Conservation (phyloP, 331 rosid species). For the Erythrophleum ivorense region DNA sequence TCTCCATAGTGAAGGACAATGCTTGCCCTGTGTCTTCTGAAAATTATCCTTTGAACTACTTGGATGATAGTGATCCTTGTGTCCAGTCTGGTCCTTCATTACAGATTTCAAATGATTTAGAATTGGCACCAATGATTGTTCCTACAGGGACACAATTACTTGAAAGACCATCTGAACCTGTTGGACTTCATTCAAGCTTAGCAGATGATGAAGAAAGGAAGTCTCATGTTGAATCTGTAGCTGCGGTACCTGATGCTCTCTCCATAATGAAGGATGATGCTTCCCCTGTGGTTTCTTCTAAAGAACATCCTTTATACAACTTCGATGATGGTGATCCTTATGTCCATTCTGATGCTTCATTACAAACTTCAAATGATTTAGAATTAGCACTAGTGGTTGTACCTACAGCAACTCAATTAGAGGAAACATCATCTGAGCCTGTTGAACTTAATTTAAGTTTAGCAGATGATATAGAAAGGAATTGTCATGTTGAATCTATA, state of each 20-base stretch:
- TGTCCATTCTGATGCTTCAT: slow-evolving; percentile 47
- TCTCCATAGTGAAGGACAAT: slow-evolving; percentile 46
- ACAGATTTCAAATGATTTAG: slow-evolving; percentile 49
- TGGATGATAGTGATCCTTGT: slow-evolving; percentile 46
- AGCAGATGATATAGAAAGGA: slow-evolving; percentile 46
- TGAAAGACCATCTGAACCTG: slow-evolving; percentile 46
- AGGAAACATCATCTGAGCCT: slow-evolving; percentile 47
- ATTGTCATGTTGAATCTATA: slow-evolving; percentile 43
- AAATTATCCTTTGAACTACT: slow-evolving; percentile 43
- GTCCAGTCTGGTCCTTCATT: slow-evolving; percentile 46
- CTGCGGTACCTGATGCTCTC: slow-evolving; percentile 46
- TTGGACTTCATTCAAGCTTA: slow-evolving; percentile 43
- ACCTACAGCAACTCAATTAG: slow-evolving; percentile 46
- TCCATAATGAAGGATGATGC: slow-evolving; percentile 46
- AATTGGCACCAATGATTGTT: slow-evolving; percentile 40
- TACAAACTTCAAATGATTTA: slow-evolving; percentile 49
- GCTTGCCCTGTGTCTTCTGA: slow-evolving; percentile 45
- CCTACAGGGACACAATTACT: slow-evolving; percentile 45
- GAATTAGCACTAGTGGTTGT: slow-evolving; percentile 41
- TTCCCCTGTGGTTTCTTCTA: slow-evolving; percentile 44
- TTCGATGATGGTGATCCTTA: slow-evolving; percentile 45
- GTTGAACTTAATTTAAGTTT: slow-evolving; percentile 41
- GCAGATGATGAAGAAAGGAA: slow-evolving; percentile 45
- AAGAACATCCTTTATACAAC: slow-evolving; percentile 43
- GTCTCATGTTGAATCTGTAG: slow-evolving; percentile 42